phyloP scores from a whole-genome alignment of 306 rosid species.

The Gleditsia sinensis region DNA sequence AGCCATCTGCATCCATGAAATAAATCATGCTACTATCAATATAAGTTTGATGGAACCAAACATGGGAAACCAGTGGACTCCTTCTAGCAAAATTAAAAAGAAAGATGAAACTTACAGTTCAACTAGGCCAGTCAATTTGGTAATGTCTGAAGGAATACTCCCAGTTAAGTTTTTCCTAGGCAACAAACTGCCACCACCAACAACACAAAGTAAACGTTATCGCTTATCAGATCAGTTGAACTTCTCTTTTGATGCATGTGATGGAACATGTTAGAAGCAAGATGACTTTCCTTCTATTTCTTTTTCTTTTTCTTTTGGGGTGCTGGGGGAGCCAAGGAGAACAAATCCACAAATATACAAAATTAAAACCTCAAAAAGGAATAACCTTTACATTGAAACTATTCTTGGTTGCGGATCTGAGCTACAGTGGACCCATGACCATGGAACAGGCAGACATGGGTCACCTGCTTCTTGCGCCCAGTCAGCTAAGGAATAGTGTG shows the following conservation, averaged over 20 bases:
- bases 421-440: slow-evolving; percentile 95
- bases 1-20: slow-evolving; percentile 44
- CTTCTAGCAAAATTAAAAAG: slow-evolving; percentile 32
- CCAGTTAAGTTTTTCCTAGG: slow-evolving; percentile 80
- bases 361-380: slow-evolving; percentile 20
- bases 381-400: slow-evolving; percentile 68
- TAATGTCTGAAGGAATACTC: slow-evolving; percentile 67
- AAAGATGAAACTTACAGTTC: slow-evolving; percentile 73
- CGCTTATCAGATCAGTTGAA: slow-evolving; percentile 19
- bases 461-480: slow-evolving; percentile 92
- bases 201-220: slow-evolving; percentile 34
- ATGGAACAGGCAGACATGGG: slow-evolving; percentile 94
- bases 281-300: neutral
- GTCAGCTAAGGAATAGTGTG: slow-evolving; percentile 60
- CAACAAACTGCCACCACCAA: slow-evolving; percentile 62
- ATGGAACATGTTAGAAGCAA: neutral
- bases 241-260: slow-evolving; percentile 9
- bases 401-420: slow-evolving; percentile 77
- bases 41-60: slow-evolving; percentile 35
- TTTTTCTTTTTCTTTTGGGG: neutral
- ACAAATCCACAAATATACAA: slow-evolving; percentile 5
- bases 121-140: slow-evolving; percentile 71
- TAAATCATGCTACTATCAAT: slow-evolving; percentile 20
- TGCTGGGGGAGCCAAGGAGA: neutral
- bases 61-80: slow-evolving; percentile 15